phyloP scores from a whole-genome alignment of 306 rosid genomes.

The Hippophae tibetana region DNA sequence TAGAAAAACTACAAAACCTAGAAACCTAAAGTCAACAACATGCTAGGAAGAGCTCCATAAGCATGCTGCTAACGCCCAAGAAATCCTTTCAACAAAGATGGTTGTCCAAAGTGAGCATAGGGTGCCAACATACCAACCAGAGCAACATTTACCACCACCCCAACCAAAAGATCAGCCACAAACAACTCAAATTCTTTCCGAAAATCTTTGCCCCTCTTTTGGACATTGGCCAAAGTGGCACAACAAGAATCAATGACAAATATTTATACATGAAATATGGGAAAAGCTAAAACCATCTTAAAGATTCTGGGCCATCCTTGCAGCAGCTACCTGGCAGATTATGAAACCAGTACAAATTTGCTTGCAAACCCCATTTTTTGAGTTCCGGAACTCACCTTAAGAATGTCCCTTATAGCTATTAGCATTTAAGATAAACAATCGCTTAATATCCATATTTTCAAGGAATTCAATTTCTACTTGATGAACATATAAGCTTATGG shows the following conservation, averaged over 20 bases:
- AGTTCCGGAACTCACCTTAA: background rate
- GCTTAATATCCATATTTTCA: background rate
- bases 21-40: slow-evolving; percentile 16
- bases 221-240: slow-evolving; percentile 44
- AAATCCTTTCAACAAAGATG: slow-evolving; percentile 31
- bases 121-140: slow-evolving; percentile 47
- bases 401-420: background rate
- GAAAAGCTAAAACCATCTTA: slow-evolving; percentile 9
- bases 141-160: slow-evolving; percentile 40
- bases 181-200: slow-evolving; percentile 48
- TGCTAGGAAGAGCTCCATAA: slow-evolving; percentile 42
- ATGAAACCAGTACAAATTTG: background rate
- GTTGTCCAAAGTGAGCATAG: slow-evolving; percentile 38
- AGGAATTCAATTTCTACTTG: background rate
- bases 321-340: background rate
- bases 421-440: background rate
- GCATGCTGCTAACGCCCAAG: slow-evolving; percentile 31
- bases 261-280: background rate
- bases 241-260: slow-evolving; percentile 48
- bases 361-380: background rate
- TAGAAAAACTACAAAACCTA: background rate
- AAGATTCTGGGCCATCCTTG: background rate
- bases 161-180: slow-evolving; percentile 44
- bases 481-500: background rate
- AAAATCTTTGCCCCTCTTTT: slow-evolving; percentile 48